phyloP scores from a whole-genome alignment of 1,139 yeast species.

The Magnusiomyces fungicola region DNA sequence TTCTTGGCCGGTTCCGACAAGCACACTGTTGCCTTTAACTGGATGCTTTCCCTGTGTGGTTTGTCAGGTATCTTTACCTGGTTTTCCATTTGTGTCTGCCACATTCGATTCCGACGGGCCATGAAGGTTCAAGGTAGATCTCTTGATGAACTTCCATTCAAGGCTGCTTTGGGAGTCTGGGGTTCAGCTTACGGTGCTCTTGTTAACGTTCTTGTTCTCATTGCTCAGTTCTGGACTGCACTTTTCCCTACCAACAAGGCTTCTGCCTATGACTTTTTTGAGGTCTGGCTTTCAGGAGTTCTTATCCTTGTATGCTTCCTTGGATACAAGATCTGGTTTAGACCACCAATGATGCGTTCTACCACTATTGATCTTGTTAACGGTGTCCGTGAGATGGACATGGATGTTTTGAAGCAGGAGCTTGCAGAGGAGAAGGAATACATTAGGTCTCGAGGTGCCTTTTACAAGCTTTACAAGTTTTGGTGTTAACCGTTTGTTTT shows the following conservation, averaged over 20 bases:
- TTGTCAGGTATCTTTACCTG: conserved; percentile 75
- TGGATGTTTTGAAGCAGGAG: conserved; percentile 45
- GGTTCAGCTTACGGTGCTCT: conserved; percentile 66
- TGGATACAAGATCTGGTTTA: conserved; percentile 44
- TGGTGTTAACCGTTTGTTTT: conserved; percentile 37
- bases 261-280: conserved; percentile 41
- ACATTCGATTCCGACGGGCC: conserved; percentile 72
- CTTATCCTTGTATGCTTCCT: conserved; percentile 43
- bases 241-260: conserved; percentile 55
- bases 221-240: conserved; percentile 81
- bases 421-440: conserved; percentile 39
- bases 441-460: conserved; percentile 32
- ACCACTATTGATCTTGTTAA: conserved; percentile 40
- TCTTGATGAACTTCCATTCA: conserved; percentile 59
- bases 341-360: conserved; percentile 36
- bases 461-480: conserved; percentile 34
- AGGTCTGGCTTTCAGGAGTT: conserved; percentile 47
- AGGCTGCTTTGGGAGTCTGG: conserved; percentile 57
- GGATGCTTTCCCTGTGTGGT: conserved; percentile 78
- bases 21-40: conserved; percentile 60
- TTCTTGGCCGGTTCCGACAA: conserved; percentile 65
- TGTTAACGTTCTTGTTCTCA: conserved; percentile 55
- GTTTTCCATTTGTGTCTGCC: conserved; percentile 71
- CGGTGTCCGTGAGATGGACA: conserved; percentile 50
- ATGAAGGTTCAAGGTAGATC: conserved; percentile 57